Evolutionary conservation across 192 early-diverging fungal genomes (phyloP), one percentile per base, ranked within the genome.

Genomic region (Coemansia sp.): DNA sequence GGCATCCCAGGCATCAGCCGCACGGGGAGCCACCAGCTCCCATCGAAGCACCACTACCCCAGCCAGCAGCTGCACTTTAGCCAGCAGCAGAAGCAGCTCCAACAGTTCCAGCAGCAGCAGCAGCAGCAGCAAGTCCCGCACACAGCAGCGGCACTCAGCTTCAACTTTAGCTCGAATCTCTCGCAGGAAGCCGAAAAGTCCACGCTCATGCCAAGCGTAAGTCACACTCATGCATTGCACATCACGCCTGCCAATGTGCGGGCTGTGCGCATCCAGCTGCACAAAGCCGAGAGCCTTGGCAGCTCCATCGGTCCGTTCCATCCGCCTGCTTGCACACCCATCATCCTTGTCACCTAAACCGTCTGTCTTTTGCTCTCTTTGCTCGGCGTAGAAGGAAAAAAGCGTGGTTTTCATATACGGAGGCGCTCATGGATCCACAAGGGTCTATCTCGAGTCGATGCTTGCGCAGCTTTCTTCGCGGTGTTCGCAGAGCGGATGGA

Each of bases 391-490:
- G 71, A 54, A 55, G 54, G 66, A 66, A 2, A 68, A 53, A 27
- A 66, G 57, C 47, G 76, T 56, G 3, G 34, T 69, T 16, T 58
- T 78, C 39, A 51, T 78, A 9, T 73, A 69, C 49, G 52, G 64
- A 46, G 29, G 29, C 51, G 30, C 29, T 6, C 23, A 32, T 24
- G 76, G 71, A 2, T 73, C 64, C 2, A 73, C 67, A 1, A 47
- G 72, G 36, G 28, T 67, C n/a, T 78, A 73, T 46, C 60, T 73
- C n/a, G 76, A 73, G 29, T 72, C 76, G 3, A 73, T 72, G 67
- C 60, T 78, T 5, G 56, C 36, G 13, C 70, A 78, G 57, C 70
- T 78, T 30, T 28, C 58, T 18, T 39, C 29, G 19, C 62, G 36
- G 39, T 29, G 61, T 13, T 16, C 67, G 2, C 51, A 72, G 18